A percentile compares a stretch with the other conserved stretches of the same genome.
These are phyloP conservation scores for Chlorociboria aeruginascens DNA, from an alignment of 495 filamentous ascomycete species.

Conservation along the genomic window DNA sequence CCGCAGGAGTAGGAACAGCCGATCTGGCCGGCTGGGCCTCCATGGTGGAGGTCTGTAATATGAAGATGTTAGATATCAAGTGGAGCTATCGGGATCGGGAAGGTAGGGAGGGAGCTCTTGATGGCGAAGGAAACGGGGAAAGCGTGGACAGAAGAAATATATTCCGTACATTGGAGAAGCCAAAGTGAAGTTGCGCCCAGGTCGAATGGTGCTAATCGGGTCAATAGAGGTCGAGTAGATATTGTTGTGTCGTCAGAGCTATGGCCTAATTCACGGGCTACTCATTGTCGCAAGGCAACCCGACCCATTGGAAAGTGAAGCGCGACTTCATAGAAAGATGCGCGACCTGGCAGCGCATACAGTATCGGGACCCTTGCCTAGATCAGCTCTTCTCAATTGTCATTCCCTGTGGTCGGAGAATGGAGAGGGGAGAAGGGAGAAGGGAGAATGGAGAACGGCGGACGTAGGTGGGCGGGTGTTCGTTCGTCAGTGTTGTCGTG, in stretches of 20 bases:
- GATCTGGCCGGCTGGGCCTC: slow-evolving; percentile 11
- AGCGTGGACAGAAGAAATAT: neutral
- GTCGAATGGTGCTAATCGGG: neutral
- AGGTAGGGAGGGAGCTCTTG: neutral
- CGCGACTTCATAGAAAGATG: slow-evolving; percentile 12
- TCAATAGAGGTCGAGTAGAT: neutral
- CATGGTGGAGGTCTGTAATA: slow-evolving; percentile 6
- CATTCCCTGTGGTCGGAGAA: too few relatives aligned
- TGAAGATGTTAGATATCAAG: neutral
- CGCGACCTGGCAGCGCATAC: neutral
- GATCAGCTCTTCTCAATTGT: neutral
- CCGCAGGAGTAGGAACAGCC: neutral
- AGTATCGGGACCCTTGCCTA: neutral
- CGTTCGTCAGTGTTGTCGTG: too few relatives aligned
- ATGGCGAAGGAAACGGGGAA: neutral
- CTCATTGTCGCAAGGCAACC: slow-evolving; percentile 10
- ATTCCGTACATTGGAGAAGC: neutral
- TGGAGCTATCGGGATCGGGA: neutral
- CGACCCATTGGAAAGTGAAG: slow-evolving; percentile 1
- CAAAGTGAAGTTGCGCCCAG: neutral
- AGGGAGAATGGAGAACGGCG: too few relatives aligned
- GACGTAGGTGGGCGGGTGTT: too few relatives aligned
- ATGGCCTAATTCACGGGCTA: slow-evolving; percentile 1
- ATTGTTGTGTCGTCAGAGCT: neutral
- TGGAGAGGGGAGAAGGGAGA: too few relatives aligned